Evolutionary conservation across 176 grass and related monocot genomes (phyloP).

Genomic region (Eleusine indica): DNA sequence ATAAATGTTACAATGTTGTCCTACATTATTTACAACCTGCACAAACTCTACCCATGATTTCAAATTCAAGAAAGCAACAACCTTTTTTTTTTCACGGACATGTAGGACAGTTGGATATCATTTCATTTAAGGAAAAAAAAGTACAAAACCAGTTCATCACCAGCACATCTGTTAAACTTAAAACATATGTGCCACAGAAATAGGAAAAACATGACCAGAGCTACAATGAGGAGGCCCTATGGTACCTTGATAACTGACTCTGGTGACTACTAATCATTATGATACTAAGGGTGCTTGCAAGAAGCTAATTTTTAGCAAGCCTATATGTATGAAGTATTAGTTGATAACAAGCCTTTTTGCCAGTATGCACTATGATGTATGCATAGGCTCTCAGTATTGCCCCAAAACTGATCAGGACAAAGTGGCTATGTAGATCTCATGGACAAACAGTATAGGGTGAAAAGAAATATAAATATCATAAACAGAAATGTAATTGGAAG

Average conservation of each 20-base stretch:
- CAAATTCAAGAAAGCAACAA: slow-evolving; percentile 20
- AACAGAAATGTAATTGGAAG: not conserved
- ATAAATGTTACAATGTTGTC: not conserved
- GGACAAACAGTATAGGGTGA: not conserved
- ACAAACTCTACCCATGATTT: not conserved
- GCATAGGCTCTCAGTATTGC: not conserved
- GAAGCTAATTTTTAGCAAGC: not conserved
- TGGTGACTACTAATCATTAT: not conserved
- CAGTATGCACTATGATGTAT: not conserved
- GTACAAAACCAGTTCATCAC: too few relatives aligned
- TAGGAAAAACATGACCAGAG: too few relatives aligned
- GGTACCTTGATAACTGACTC: too few relatives aligned
- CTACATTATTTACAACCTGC: not conserved
- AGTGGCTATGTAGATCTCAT: not conserved
- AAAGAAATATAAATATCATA: not conserved
- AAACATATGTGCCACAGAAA: too few relatives aligned
- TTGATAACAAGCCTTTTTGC: not conserved
- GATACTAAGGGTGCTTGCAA: not conserved
- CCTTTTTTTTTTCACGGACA: too few relatives aligned
- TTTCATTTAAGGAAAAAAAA: too few relatives aligned
- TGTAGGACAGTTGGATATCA: too few relatives aligned
- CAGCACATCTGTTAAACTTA: too few relatives aligned
- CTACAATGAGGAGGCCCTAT: too few relatives aligned
- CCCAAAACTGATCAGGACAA: not conserved
- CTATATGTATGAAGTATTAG: slow-evolving; percentile 8